Conservation (phyloP, 306 rosid genomes). For the Citrullus amarus region DNA sequence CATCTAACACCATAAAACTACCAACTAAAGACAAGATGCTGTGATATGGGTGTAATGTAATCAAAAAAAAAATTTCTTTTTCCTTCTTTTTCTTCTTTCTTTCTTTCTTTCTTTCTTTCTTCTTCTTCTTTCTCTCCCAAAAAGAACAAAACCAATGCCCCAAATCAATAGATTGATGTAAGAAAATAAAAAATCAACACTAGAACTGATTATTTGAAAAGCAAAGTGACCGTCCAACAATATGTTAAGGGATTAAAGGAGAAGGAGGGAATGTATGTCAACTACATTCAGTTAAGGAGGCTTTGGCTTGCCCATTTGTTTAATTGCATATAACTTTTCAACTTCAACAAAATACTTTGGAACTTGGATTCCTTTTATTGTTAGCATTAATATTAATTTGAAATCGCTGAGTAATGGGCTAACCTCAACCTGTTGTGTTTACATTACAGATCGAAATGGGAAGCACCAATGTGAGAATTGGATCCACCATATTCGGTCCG, state of each 20-base stretch:
- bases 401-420: background rate
- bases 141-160: no score
- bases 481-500: slow-evolving; percentile 44
- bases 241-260: no score
- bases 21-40: background rate
- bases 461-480: slow-evolving; percentile 42
- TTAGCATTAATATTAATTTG: background rate
- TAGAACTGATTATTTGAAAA: background rate
- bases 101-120: no score
- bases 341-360: background rate
- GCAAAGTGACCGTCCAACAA: background rate
- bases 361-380: no score
- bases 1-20: background rate
- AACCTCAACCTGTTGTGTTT: background rate
- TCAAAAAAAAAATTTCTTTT: no score
- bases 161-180: background rate
- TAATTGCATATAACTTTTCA: background rate
- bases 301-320: no score
- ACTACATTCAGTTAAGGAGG: no score
- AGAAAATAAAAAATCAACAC: background rate
- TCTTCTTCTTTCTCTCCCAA: no score
- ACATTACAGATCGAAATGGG: slow-evolving; percentile 40
- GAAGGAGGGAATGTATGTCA: no score
- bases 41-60: background rate
- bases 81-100: no score